Conservation (phyloP, 306 rosid species). For the barrel medic (Medicago truncatula) region DNA sequence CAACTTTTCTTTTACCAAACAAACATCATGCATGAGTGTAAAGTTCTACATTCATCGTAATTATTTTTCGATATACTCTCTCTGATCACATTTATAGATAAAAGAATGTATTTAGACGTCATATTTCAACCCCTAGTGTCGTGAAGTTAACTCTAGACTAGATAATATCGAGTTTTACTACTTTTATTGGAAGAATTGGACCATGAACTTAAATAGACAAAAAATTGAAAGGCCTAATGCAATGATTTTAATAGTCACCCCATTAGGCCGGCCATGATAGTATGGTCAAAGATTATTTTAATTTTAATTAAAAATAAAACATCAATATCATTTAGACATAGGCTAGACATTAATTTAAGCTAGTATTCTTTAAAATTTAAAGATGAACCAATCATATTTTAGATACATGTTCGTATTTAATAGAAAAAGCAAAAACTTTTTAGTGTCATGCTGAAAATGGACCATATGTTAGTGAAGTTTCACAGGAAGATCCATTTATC, state of each 20-base stretch:
- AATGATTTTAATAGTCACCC: background rate
- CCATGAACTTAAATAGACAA: background rate
- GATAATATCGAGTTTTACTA: background rate
- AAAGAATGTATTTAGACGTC: too few species aligned
- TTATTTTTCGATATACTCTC: too few species aligned
- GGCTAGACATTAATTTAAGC: background rate
- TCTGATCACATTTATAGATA: too few species aligned
- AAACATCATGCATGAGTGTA: background rate
- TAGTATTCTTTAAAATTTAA: background rate
- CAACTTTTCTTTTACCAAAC: background rate
- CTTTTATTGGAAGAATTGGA: background rate
- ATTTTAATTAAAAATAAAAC: too few species aligned
- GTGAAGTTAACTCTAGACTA: background rate
- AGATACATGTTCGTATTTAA: background rate
- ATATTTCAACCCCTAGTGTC: background rate
- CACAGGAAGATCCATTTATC: background rate
- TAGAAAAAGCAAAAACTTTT: background rate
- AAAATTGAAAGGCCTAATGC: background rate
- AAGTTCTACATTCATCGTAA: background rate
- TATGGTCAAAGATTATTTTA: background rate
- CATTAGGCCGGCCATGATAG: background rate
- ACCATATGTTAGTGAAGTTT: conserved; percentile 16
- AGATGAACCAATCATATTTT: background rate
- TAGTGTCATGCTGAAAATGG: background rate
- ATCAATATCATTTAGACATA: background rate